Conservation (phyloP, 495 filamentous ascomycete species). For the Neurospora hispaniola region DNA sequence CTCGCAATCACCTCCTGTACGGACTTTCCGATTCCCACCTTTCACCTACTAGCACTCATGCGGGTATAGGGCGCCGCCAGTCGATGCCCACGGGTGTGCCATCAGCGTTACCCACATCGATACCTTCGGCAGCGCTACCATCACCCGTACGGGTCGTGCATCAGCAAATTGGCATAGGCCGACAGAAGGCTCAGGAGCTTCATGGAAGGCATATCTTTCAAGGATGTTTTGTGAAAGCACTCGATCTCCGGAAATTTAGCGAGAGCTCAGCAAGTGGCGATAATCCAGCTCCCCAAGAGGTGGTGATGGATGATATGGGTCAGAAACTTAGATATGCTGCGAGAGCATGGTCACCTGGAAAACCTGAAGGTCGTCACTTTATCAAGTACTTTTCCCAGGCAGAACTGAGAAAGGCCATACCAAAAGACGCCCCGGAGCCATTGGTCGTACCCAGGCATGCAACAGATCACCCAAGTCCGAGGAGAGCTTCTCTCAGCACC, state of each 20-base stretch:
- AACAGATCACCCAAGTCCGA: not conserved
- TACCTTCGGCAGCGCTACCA: conserved; percentile 4
- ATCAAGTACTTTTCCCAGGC: not conserved
- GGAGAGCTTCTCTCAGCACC: not conserved
- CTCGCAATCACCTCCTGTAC: not conserved
- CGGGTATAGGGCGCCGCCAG: not conserved
- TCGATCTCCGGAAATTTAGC: conserved; percentile 25
- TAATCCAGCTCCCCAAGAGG: not conserved
- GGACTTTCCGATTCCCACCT: not conserved
- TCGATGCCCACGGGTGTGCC: not conserved
- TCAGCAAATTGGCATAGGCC: not conserved
- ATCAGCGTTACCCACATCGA: not conserved
- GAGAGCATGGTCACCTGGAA: not conserved
- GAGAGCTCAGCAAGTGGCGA: conserved; percentile 11
- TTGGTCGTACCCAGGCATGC: not conserved
- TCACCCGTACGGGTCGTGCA: not conserved
- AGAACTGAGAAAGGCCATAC: not conserved
- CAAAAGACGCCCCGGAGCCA: not conserved
- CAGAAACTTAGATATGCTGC: not conserved
- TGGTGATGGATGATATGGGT: not conserved
- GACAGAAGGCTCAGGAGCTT: not conserved
- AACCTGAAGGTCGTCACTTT: not conserved
- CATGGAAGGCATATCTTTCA: not conserved
- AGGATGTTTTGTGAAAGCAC: conserved; percentile 30
- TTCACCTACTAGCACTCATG: not conserved